A percentile compares a stretch with the other conserved stretches of the same genome.
Evolutionary conservation across 2,329 filamentous ascomycete genomes (phyloP).

Genomic region (Raffaelea albimanens): DNA sequence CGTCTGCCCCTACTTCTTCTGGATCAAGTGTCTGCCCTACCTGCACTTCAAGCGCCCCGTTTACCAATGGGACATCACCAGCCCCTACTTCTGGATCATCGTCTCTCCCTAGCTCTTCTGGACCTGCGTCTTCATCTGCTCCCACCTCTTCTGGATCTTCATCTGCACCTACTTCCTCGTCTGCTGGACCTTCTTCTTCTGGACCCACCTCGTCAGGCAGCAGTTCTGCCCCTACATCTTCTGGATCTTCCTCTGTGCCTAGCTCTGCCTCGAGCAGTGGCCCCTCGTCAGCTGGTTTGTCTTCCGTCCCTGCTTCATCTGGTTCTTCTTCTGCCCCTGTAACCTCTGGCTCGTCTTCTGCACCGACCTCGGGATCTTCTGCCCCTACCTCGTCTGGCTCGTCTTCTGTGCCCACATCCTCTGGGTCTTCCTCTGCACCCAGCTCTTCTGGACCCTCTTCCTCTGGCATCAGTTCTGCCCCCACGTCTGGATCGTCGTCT

Average conservation of each 20-base stretch:
- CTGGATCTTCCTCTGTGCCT: too few relatives aligned
- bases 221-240: too few relatives aligned
- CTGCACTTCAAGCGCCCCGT: too few relatives aligned
- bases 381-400: neutral
- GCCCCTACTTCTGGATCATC: too few relatives aligned
- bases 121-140: too few relatives aligned
- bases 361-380: neutral
- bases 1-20: too few relatives aligned
- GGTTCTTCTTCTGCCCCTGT: neutral
- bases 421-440: neutral
- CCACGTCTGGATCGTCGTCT: neutral
- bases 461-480: neutral
- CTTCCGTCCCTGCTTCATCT: too few relatives aligned
- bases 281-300: too few relatives aligned
- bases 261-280: neutral
- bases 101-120: too few relatives aligned
- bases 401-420: neutral
- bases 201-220: neutral
- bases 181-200: neutral
- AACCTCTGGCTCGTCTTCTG: neutral
- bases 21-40: too few relatives aligned
- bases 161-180: neutral
- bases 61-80: too few relatives aligned
- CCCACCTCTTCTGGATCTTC: too few relatives aligned
- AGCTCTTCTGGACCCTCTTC: neutral